Conservation (phyloP, 768 basidiomycete species). For the Xerocomellus chrysenteron region DNA sequence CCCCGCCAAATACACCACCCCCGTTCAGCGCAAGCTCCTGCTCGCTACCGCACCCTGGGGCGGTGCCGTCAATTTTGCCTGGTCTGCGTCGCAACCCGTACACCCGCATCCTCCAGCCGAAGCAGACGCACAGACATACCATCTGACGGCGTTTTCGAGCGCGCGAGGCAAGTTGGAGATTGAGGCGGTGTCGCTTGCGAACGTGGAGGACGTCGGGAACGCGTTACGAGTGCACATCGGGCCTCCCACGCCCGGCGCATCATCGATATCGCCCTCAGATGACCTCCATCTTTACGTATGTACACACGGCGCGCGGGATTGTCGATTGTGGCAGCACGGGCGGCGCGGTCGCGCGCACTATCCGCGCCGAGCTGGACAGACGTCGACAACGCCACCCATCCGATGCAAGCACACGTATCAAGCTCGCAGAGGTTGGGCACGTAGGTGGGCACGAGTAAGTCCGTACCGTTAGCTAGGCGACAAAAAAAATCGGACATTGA, state of each 20-base stretch:
- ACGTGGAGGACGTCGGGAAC: slow-evolving; percentile 47
- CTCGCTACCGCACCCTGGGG: slow-evolving; percentile 47
- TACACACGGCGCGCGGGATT: slow-evolving; percentile 77
- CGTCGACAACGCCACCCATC: slow-evolving; percentile 31
- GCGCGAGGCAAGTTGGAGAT: slow-evolving; percentile 49
- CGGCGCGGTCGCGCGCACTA: slow-evolving; percentile 49
- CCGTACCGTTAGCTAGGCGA: neutral
- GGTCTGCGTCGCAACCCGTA: slow-evolving; percentile 37
- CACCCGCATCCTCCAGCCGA: slow-evolving; percentile 7
- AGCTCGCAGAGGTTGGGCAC: slow-evolving; percentile 68
- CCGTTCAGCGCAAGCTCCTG: slow-evolving; percentile 51
- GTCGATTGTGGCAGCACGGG: slow-evolving; percentile 74
- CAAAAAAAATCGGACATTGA: neutral
- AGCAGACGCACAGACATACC: slow-evolving; percentile 24
- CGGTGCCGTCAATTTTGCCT: slow-evolving; percentile 61
- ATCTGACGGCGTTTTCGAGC: slow-evolving; percentile 53
- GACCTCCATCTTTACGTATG: slow-evolving; percentile 62
- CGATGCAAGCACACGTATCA: slow-evolving; percentile 36
- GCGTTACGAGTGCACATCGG: slow-evolving; percentile 32
- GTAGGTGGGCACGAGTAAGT: slow-evolving; percentile 83
- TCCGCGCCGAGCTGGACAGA: slow-evolving; percentile 51
- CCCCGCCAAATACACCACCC: slow-evolving; percentile 46
- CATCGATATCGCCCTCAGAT: slow-evolving; percentile 11
- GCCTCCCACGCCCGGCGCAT: slow-evolving; percentile 23
- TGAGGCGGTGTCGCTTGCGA: slow-evolving; percentile 47